Base-by-base conservation (phyloP, 352 stramenopile species). In the Globisporangium spiculum region DNA sequence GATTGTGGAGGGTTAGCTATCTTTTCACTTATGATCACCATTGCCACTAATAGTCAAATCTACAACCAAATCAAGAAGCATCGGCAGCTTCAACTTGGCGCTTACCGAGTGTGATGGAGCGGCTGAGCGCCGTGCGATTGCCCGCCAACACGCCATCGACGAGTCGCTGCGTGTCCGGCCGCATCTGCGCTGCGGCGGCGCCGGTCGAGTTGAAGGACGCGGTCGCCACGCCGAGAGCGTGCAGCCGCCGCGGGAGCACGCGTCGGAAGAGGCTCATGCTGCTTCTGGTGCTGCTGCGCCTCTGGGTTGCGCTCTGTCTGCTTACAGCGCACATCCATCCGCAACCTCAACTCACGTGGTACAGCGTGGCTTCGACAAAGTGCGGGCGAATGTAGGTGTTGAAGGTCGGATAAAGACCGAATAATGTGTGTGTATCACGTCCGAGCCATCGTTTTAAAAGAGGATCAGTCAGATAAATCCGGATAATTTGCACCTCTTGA, bases 81-180 rank as follows among this genome's bases (percentile, higher is more conserved):
- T 52, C 18, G 18, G 26, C 10, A 38, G 62, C 32, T 60, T 67
- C 65, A 41, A 69, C 54, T 20, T 56, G 41, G 24, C 9, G 30
- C 75, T 32, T 74, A 91, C 83, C 80, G 44, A 93, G 70, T 6
- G 85, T 93, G 72, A 93, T 93, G 63, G 83, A 84, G 63, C 83
- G 83, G 68, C 83, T 91, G 55, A 92, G 78, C 41, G 84, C 75
- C 38, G 83, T 89, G 64, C 84, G 79, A 55, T 90, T 84, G 61
- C 78, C 79, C 20, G 61, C 36, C 58, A 91, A 63, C 8, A 91
- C 71, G 57, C 83, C 84, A 20, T 89, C 81, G 53, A 75, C 81
- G 32, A 92, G 76, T 10, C 78, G 62, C 66, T 86, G 69, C 53
- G 84, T 91, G 54, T 68, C 58, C 8, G 79, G 76, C 27, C 38